Conservation (phyloP, 2,329 filamentous ascomycete species). For the Chrysoporthe cubensis region DNA sequence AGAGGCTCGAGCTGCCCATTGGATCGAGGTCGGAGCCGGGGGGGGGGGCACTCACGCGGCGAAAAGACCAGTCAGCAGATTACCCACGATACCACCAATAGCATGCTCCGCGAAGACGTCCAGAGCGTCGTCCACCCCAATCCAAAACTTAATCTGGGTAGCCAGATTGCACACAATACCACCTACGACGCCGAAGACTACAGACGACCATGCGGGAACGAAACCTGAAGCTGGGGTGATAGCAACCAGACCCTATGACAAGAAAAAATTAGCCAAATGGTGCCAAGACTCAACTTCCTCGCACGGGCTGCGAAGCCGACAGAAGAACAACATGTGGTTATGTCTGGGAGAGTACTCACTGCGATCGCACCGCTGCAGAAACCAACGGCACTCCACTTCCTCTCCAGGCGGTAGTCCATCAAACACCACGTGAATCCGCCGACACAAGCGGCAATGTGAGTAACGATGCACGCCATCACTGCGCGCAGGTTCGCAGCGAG, state of each 20-base stretch:
- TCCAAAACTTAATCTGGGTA: constrained; percentile 77
- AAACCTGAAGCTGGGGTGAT: constrained; percentile 85
- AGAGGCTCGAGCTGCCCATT: too few species aligned
- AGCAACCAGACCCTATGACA: constrained; percentile 72
- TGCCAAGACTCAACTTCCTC: background rate
- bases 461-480: constrained; percentile 87
- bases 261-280: background rate
- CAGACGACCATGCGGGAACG: constrained; percentile 67
- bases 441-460: constrained; percentile 81
- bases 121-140: constrained; percentile 84
- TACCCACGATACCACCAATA: constrained; percentile 79
- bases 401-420: constrained; percentile 87
- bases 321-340: background rate
- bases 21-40: background rate
- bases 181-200: constrained; percentile 61
- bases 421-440: constrained; percentile 84
- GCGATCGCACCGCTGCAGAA: constrained; percentile 91
- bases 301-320: background rate
- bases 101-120: constrained; percentile 92
- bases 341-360: constrained; percentile 3
- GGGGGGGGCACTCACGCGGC: constrained; percentile 57
- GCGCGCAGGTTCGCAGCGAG: constrained; percentile 82
- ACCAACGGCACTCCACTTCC: constrained; percentile 91
- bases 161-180: constrained; percentile 79
- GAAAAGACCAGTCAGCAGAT: constrained; percentile 78